Conservation (phyloP, 202 grass and related monocot species). For the Brachypodium distachyon region DNA sequence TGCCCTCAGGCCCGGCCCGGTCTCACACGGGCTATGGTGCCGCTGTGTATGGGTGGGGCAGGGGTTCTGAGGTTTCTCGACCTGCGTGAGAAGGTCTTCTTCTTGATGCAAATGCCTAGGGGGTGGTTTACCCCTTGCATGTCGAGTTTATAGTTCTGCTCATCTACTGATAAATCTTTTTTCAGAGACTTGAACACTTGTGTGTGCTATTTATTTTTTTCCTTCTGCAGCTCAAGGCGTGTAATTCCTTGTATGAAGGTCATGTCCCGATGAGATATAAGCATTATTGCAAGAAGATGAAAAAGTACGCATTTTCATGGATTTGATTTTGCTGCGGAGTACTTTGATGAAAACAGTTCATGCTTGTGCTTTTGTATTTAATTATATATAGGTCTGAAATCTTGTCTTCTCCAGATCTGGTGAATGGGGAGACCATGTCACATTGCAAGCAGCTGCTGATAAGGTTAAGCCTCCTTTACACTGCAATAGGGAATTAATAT, state of each 20-base stretch:
- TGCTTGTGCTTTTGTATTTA: conserved; percentile 1
- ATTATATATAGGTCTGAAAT: background rate
- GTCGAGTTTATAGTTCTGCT: background rate
- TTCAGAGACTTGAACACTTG: background rate
- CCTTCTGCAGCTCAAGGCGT: conserved; percentile 84
- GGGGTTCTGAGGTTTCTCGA: no score
- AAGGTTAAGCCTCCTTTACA: conserved; percentile 44
- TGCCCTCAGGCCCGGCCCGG: no score
- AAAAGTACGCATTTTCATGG: conserved; percentile 54
- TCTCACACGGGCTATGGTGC: no score
- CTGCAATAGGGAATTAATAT: background rate
- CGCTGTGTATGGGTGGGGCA: no score
- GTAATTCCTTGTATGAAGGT: conserved; percentile 73
- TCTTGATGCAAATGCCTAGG: no score
- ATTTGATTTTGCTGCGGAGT: background rate
- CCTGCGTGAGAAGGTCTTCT: no score
- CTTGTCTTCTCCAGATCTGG: conserved; percentile 45
- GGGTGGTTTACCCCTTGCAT: no score
- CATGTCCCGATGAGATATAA: conserved; percentile 99
- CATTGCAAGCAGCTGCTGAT: conserved; percentile 93
- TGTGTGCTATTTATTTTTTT: conserved; percentile 18
- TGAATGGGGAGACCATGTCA: conserved; percentile 99
- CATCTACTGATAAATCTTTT: background rate
- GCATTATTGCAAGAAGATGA: conserved; percentile 94
- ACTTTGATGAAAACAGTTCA: background rate